Base-by-base conservation (phyloP, 208 protist species). In the Novymonas esmeraldas region DNA sequence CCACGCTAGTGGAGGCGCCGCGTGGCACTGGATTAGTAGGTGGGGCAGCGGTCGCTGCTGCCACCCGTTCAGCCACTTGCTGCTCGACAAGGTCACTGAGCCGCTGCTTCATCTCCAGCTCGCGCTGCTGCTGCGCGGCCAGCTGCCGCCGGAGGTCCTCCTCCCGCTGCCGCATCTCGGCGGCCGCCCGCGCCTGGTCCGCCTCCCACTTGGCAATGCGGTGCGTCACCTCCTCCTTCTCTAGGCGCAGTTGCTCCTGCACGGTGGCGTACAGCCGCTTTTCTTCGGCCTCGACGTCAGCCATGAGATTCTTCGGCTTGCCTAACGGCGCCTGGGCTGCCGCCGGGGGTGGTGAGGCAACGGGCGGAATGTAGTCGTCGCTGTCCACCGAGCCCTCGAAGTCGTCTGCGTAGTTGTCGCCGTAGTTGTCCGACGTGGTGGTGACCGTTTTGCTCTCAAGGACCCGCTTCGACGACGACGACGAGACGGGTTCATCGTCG, bases 311-410 rank as follows among this genome's bases (percentile, higher is more conserved):
- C 36, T 79, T 63, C 6, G 29, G 22, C 38, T 45, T 52, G 36
- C 28, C 26, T 18, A 48, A 22, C 2, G 48, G 13, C 9, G 64
- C 36, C 11, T 39, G 16, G 16, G 73, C 6, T 39, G 64, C 50
- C 34, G 50, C 14, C 4, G 58, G 44, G 9, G 69, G 63, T 10
- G 71, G 55, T 18, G 58, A 49, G 28, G 45, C 58, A 6, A 50
- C 65, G 46, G 44, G 61, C 33, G 44, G 70, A 48, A 75, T 82
- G 52, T 83, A 78, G 57, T 93, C 84, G 55, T 87, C 84, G 44
- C 82, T 89, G 34, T 86, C 82, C 20, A 69, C 26, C 24, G 55
- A 50, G 34, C 67, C 64, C 29, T 76, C 59, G 55, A 79, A 79
- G 65, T 79, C 73, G 54, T 84, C 78, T 51, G 68, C 69, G 67